Evolutionary conservation across 1,284 basidiomycete genomes (phyloP).

Genomic region (Ceratobasidium sp.): DNA sequence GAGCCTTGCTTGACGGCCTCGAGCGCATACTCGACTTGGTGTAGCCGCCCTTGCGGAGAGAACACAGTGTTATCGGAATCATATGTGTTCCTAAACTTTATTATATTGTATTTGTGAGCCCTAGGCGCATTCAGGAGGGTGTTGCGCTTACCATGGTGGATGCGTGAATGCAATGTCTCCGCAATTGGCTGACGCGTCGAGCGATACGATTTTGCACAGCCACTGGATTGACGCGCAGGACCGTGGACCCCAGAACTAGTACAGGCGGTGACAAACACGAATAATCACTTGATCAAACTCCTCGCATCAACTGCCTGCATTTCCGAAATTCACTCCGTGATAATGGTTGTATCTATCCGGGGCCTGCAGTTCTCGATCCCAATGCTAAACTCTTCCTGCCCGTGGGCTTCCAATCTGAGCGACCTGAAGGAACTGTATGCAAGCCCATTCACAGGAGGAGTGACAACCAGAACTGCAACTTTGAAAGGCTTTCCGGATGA

Average conservation of each 20-base stretch:
- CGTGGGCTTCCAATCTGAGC: conserved; percentile 71
- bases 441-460: conserved; percentile 69
- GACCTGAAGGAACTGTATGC: conserved; percentile 69
- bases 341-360: conserved; percentile 59
- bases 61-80: conserved; percentile 97
- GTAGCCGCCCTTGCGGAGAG: conserved; percentile 85
- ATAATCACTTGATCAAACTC: neutral
- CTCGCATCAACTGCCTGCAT: neutral
- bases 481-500: conserved; percentile 69
- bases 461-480: conserved; percentile 76
- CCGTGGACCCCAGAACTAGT: neutral
- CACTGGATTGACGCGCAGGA: neutral
- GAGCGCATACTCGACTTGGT: conserved; percentile 98
- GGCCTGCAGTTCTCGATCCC: conserved; percentile 61
- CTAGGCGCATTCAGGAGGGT: neutral
- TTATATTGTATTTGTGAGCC: conserved; percentile 3
- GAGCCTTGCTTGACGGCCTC: conserved; percentile 99
- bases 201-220: conserved; percentile 4
- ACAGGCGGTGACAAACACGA: too few relatives aligned
- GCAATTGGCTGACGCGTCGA: conserved; percentile 41
- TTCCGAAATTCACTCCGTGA: neutral
- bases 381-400: conserved; percentile 74
- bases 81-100: conserved; percentile 90
- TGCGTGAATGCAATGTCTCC: conserved; percentile 30
- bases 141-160: conserved; percentile 26